Evolutionary conservation across 306 rosid species (phyloP), one percentile per base, ranked within the genome.

Genomic region (Vigna trinervia): DNA sequence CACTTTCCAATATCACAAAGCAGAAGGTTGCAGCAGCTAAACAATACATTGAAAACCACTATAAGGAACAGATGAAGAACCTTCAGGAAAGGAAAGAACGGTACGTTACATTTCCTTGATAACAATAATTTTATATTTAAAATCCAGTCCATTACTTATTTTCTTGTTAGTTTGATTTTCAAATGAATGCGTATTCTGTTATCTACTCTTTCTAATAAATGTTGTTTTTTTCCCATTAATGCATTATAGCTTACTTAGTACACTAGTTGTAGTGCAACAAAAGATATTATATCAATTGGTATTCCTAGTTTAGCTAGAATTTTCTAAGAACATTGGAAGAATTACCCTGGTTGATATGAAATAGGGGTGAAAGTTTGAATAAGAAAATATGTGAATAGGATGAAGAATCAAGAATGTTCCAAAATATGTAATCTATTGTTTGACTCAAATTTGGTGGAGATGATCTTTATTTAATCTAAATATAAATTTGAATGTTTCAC

Each of bases 51-150:
- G 99, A 95, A 87, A 95, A 95, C 38, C 97, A 95, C 77, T 95
- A 92, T 80, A 95, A 95, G 87, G 99, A 95, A 84, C 99, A 95
- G 79, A 95, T 85, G 97, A 95, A 89, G 87, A 92, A 22, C 80
- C 90, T 95, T 74, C 97, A 90, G 47, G 99, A 95, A 62, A 89
- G 98, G 76, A 95, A 78, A 80, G 98, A 95, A 10, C 87, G 98
- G 98, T 95, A 83, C 30, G 36, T 36, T 58, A 28, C 19, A 12
- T 57, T 23, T 10, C 13, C 14, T n/a, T 0, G 13, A 47, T 47
- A 15, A 2, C 1, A 48, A 48, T 48, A 4, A 5, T 15, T 50
- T 50, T 50, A 13, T 15, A 15, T 32, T 28, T 3, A 28, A 28
- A 28, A 28, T 28, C 30, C 15, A 5, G n/a, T 50, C 4, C 54